Evolutionary conservation across 2,329 filamentous ascomycete genomes (phyloP), one percentile per base, ranked within the genome.

Genomic region (Nemania abortiva): DNA sequence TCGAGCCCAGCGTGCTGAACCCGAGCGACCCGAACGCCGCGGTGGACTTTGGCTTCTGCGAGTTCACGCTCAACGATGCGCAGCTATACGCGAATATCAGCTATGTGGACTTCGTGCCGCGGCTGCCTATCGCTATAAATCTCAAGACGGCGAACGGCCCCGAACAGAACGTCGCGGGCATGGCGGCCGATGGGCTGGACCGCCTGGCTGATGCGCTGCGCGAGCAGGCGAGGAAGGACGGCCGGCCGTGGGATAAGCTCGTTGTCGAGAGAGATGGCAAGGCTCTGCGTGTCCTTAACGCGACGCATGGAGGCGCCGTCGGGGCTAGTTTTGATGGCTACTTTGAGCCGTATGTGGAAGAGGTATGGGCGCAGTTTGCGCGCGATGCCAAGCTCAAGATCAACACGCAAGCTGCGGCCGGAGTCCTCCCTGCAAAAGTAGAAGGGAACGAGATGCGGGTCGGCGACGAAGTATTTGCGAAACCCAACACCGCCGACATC

Each of bases 1-100:
- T 92, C 53, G 90, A 91, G 77, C 90, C 90, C 0, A 90, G 88
- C 4, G 87, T 90, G n/a, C 85, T 88, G 11, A 92, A 92, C 75
- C 83, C 85, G 0, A 82, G 83, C 9, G 88, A 90, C 70, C 81
- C 84, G 7, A 90, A 90, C 71, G 82, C 82, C 54, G 78, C 81
- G 45, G 81, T 84, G 45, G 81, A 84, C 70, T 90, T 88, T 81
- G 82, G 82, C 50, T 90, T 90, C 75, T 87, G 84, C 79, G 88
- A 90, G 77, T 89, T 90, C 77, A 90, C 88, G 1, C 87, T 85
- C 76, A 88, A 89, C 75, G 72, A 75, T 54, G 80, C 82, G 58
- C 85, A 89, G 78, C 81, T 90, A 3, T 90, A 87, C 73, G 88
- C 86, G 65, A 90, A 90, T 70, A 90, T 92, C 79, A 88, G 84